Base-by-base conservation (phyloP, 495 filamentous ascomycete species). In the Pyrenopolyporus hunteri region DNA sequence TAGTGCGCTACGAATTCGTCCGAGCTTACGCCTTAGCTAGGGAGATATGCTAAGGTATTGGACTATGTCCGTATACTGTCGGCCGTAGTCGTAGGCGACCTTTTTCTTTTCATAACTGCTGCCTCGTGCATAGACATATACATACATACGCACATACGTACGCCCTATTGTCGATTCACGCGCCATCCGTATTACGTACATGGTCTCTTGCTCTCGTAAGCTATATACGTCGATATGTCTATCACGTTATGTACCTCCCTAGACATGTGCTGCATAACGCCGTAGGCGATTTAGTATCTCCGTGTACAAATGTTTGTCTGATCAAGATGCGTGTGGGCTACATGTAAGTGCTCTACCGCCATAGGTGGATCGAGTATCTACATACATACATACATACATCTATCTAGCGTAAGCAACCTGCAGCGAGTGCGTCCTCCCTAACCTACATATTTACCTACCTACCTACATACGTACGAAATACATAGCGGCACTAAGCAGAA, bases 181-280 rank as follows among this genome's bases (percentile, higher is more conserved):
- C 52, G 51, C 51, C 31, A 23, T 45, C 16, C 42, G 16, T 48
- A 61, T 42, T 49, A 55, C 52, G 44, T 26, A 61, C 32, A 33
- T 22, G 25, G 22, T 63, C 53, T 63, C 40, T 35, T 22, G 25
- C 31, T 63, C 53, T 63, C 40, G 59, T 63, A 45, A 63, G 59
- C 59, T 29, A 37, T 28, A 20, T 39, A 39, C 10, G 31, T 13
- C 14, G 59, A 50, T 29, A 37, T 28, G 20, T 39, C 52, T 9
- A 13, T 13, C 14, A 33, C 32, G 36, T 23, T 19, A 25, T 23
- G 25, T 49, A 14, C 45, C 13, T 13, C 7, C 22, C 42, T 42
- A 33, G n/a, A 17, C 25, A 40, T 40, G n/a, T n/a, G n/a, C n/a
- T n/a, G n/a, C n/a, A n/a, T n/a, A n/a, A n/a, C n/a, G n/a, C n/a